Evolutionary conservation across 2,329 filamentous ascomycete genomes (phyloP).

Genomic region (Hypoxylon sp.): DNA sequence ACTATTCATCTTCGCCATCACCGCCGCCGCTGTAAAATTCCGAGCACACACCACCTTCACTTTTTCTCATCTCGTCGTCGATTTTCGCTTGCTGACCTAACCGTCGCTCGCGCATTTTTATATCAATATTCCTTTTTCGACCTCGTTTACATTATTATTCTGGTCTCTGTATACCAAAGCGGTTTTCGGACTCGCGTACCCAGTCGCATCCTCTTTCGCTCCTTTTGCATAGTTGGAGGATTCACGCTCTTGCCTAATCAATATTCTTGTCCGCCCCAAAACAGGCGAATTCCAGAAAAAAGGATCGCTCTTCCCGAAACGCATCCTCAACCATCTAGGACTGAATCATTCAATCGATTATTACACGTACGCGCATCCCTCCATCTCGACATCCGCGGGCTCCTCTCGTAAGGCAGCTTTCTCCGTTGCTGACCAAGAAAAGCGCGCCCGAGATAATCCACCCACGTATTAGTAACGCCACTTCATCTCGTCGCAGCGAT

Average conservation of each 20-base stretch:
- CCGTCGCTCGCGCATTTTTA: constrained; percentile 34
- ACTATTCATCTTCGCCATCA: constrained; percentile 52
- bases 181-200: constrained; percentile 41
- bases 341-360: constrained; percentile 28
- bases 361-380: constrained; percentile 32
- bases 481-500: constrained; percentile 34
- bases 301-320: constrained; percentile 27
- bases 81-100: constrained; percentile 36
- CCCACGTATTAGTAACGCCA: constrained; percentile 10
- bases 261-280: constrained; percentile 31
- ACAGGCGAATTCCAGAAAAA: constrained; percentile 20
- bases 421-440: constrained; percentile 21
- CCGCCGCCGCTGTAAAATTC: constrained; percentile 49
- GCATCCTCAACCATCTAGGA: constrained; percentile 5
- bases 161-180: constrained; percentile 42
- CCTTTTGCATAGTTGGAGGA: constrained; percentile 40
- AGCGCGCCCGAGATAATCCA: constrained; percentile 17
- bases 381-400: constrained; percentile 2
- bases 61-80: constrained; percentile 30
- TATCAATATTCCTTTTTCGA: constrained; percentile 24
- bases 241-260: constrained; percentile 38
- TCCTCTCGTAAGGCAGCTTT: constrained; percentile 26
- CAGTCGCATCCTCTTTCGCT: constrained; percentile 40
- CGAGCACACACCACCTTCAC: constrained; percentile 38
- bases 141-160: constrained; percentile 39